Conservation (phyloP, 2,329 filamentous ascomycete species). For the Chaetomium sp. region DNA sequence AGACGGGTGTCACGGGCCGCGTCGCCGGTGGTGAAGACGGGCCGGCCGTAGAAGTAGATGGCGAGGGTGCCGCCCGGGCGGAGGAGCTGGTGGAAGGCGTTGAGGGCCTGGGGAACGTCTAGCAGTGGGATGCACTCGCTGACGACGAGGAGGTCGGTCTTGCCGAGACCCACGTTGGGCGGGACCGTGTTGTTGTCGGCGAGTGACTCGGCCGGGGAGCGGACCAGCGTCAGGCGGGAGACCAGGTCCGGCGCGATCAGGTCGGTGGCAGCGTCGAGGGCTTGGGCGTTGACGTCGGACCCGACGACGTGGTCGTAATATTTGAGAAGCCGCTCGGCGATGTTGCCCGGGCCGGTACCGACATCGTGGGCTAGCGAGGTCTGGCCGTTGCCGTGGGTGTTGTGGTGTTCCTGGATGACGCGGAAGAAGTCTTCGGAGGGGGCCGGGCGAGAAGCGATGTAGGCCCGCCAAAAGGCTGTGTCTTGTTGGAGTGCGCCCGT, state of each 20-base stretch:
- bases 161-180: not conserved
- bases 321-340: not conserved
- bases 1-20: not conserved
- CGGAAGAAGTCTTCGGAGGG: not conserved
- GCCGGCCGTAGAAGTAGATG: slow-evolving; percentile 1
- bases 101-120: not conserved
- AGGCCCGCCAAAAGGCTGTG: not conserved
- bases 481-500: no score
- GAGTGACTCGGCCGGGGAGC: not conserved
- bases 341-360: not conserved
- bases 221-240: not conserved
- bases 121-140: not conserved
- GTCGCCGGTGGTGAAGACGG: not conserved
- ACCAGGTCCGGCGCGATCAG: not conserved
- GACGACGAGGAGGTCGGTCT: not conserved
- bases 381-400: not conserved
- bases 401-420: not conserved
- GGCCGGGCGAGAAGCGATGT: not conserved
- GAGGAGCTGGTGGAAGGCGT: not conserved
- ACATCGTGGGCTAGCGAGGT: not conserved
- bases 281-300: not conserved
- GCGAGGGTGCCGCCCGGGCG: not conserved
- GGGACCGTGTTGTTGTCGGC: not conserved
- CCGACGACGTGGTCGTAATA: not conserved
- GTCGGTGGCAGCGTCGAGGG: not conserved